Base-by-base conservation (phyloP, 2,329 filamentous ascomycete species). In the Alternaria novae-zelandiae region DNA sequence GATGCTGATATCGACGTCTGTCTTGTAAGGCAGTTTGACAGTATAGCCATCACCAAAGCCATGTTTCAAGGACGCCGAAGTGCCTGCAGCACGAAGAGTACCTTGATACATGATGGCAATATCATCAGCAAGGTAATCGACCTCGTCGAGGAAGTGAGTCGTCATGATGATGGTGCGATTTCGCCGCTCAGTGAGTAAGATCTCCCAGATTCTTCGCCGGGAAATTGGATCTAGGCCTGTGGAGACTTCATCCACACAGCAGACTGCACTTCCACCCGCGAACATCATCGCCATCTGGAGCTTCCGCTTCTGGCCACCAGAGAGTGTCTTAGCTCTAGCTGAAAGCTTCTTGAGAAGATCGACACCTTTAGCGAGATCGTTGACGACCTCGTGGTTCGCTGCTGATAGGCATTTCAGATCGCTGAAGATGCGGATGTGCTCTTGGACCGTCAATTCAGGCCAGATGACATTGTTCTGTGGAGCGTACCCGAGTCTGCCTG, bases 271-370 rank as follows among this genome's bases (percentile, higher is more conserved):
- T 11, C 93, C 94, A 65, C 95, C 94, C 4, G 93, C 96, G 70
- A 97, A 89, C 93, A 97, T 97, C 89, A 97, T 95, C 5, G 93
- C 94, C 3, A 97, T 85, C 78, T 97, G 94, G 8, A 97, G 85
- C 78, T 97, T 97, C 56, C 94, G 86, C 82, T 97, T 97, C 79
- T 97, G 94, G 0, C 94, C 94, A 10, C 94, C 94, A 3, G 93
- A 97, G 0, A 97, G 83, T 0, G 93, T 96, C 74, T 89, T 89
- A 0, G 93, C 88, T 63, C 85, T 84, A 0, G 94, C 91, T 36
- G 88, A 87, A 43, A 89, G 82, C 81, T 97, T 97, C 55, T 88
- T 85, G 20, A 86, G 86, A 2, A 97, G 85, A 76, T 97, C 95
- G 67, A 96, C 89, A 1, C 89, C 85, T 6, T 81, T 80, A 55